A percentile compares a stretch with the other conserved stretches of the same genome.
phyloP scores from a whole-genome alignment of 345 rosid species.

The Eucalyptus curtisii region DNA sequence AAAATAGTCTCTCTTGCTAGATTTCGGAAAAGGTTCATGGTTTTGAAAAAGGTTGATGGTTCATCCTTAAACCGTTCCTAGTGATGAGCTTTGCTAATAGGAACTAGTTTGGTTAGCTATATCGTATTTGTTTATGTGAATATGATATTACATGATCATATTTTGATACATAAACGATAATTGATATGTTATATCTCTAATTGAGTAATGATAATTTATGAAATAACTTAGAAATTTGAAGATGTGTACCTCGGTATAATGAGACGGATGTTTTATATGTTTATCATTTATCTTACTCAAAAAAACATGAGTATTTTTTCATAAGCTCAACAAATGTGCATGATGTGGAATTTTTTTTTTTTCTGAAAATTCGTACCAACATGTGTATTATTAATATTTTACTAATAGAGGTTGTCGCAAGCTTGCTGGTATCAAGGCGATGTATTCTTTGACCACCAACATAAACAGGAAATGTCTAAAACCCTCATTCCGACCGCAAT shows the following conservation, averaged over 20 bases:
- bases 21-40: background rate
- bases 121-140: background rate
- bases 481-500: background rate
- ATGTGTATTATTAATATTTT: background rate
- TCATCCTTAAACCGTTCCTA: background rate
- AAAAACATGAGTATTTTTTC: background rate
- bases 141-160: background rate
- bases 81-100: background rate
- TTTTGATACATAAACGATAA: background rate
- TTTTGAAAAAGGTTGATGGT: background rate
- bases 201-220: background rate
- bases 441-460: background rate
- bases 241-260: background rate
- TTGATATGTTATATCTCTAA: background rate
- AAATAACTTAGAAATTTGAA: background rate
- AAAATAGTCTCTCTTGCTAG: background rate
- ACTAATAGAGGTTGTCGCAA: background rate
- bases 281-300: background rate
- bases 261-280: background rate
- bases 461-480: background rate
- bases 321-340: background rate
- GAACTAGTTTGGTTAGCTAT: background rate
- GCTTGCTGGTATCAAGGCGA: background rate
- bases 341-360: background rate
- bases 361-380: background rate